Percentiles rank a stretch among this genome's conserved stretches.
Conservation (phyloP, 345 rosid genomes). For the Eucalyptus leucophloia region DNA sequence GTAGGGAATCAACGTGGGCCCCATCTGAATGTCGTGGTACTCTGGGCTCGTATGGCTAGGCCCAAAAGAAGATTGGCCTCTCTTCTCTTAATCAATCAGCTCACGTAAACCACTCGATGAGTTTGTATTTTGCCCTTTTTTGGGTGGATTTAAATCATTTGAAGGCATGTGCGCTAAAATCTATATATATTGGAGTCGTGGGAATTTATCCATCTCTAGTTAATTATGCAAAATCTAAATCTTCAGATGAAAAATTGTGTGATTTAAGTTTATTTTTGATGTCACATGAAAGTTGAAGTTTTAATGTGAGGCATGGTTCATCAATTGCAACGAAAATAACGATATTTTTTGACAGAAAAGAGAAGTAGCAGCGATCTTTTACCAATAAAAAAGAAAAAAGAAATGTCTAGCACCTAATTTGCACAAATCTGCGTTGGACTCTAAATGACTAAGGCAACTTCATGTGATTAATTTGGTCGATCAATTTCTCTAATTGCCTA, state of each 20-base stretch:
- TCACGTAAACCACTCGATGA: too few relatives aligned
- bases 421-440: accelerated
- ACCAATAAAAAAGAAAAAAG: not conserved
- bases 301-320: not conserved
- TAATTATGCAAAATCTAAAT: not conserved
- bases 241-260: accelerated
- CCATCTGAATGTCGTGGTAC: too few relatives aligned
- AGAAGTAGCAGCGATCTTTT: too few relatives aligned
- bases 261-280: not conserved
- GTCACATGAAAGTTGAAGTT: accelerated
- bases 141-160: not conserved
- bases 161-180: not conserved
- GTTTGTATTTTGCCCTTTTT: not conserved
- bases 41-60: too few relatives aligned
- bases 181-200: not conserved
- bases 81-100: too few relatives aligned
- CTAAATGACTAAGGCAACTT: not conserved
- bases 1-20: too few relatives aligned
- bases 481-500: not conserved
- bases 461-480: not conserved
- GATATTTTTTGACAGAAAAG: not conserved
- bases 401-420: not conserved
- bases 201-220: not conserved
- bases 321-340: accelerated
- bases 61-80: too few relatives aligned